A percentile compares a stretch with the other conserved stretches of the same genome.
Conservation (phyloP, 78 protist species). For the Cavenderia fasciculata region DNA sequence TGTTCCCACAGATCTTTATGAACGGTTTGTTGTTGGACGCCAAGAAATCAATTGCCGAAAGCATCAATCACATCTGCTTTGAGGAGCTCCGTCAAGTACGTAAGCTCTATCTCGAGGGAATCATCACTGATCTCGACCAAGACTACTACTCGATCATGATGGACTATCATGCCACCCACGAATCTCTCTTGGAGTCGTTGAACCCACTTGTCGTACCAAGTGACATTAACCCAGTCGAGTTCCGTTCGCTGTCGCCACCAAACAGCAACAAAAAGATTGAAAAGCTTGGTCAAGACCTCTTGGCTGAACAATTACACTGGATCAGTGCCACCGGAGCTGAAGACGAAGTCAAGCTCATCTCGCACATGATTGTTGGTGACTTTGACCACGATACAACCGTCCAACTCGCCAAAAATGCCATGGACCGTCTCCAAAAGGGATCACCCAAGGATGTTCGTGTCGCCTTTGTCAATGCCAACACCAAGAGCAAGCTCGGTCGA, state of each 20-base stretch:
- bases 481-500: no score
- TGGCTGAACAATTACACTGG: neutral
- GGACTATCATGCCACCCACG: neutral
- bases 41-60: neutral
- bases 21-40: conserved; percentile 29
- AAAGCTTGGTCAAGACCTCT: neutral
- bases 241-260: no score
- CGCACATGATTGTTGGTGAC: conserved; percentile 56
- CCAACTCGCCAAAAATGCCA: no score
- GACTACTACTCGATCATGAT: conserved; percentile 26
- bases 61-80: neutral
- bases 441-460: no score
- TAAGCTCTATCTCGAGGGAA: neutral
- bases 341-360: neutral
- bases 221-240: no score
- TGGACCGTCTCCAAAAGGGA: no score
- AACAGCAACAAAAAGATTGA: neutral
- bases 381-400: conserved; percentile 5
- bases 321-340: neutral
- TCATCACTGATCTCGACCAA: neutral
- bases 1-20: conserved; percentile 27
- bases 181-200: neutral
- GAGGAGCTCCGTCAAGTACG: conserved; percentile 20
- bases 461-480: no score
- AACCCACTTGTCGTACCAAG: neutral